Evolutionary conservation across 2,329 filamentous ascomycete species (phyloP).

Genomic region (Fusarium sp.): DNA sequence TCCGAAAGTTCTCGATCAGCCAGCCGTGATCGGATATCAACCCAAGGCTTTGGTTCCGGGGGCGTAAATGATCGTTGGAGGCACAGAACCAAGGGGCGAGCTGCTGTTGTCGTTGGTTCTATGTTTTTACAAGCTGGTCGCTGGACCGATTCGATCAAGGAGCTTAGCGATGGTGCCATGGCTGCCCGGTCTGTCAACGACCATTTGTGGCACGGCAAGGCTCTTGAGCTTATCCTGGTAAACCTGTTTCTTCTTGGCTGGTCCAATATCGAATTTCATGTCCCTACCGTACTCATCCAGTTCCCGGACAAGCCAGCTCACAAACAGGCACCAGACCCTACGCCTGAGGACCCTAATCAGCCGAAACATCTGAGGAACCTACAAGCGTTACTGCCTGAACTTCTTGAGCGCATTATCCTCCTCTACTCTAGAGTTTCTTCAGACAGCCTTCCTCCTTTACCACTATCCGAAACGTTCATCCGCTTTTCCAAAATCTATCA

Average conservation of each 20-base stretch:
- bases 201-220: constrained; percentile 97
- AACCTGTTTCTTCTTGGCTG: constrained; percentile 87
- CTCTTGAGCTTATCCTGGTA: constrained; percentile 86
- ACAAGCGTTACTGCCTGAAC: constrained; percentile 73
- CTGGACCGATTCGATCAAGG: constrained; percentile 88
- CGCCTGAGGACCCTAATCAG: constrained; percentile 56
- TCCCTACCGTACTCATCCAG: constrained; percentile 69
- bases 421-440: constrained; percentile 78
- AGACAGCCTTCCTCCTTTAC: constrained; percentile 77
- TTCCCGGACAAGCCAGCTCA: constrained; percentile 60
- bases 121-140: constrained; percentile 89
- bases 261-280: constrained; percentile 84
- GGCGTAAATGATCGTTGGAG: constrained; percentile 81
- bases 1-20: constrained; percentile 61
- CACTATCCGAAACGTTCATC: constrained; percentile 78
- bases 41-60: constrained; percentile 77
- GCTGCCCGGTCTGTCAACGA: constrained; percentile 85
- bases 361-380: constrained; percentile 66
- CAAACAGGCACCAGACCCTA: constrained; percentile 48
- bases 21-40: constrained; percentile 69
- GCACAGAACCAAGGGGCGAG: constrained; percentile 82
- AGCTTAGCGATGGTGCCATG: constrained; percentile 82
- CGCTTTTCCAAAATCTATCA: constrained; percentile 78
- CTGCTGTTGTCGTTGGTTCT: constrained; percentile 83
- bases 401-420: constrained; percentile 78